Evolutionary conservation across 495 filamentous ascomycete genomes (phyloP), one percentile per base, ranked within the genome.

Genomic region (Neurospora tetraspora): DNA sequence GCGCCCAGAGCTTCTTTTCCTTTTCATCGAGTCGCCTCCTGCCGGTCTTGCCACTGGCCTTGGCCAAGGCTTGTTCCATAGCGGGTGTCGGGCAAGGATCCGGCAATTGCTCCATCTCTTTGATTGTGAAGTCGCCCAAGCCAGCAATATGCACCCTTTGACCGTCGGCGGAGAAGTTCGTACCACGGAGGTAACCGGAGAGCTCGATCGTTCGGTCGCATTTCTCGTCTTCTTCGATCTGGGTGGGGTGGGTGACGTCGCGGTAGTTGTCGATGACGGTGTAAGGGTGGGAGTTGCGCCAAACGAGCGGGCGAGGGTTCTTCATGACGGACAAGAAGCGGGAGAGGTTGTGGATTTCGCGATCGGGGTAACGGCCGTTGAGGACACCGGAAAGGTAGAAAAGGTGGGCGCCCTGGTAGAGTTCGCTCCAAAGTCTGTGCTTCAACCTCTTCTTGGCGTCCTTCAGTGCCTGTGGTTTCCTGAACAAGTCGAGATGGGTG

Each of bases 261-360:
- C 96, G 87, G 80, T 97, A 95, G 72, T 94, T 92, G 83, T 99
- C 96, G 59, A 94, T 93, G 68, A 99, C 82, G 70, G 92, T 89
- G 80, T 99, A 99, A 31, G 94, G 94, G 83, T 99, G 96, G 2
- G 92, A 90, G 77, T 98, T 98, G 69, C 96, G 89, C 96, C 96
- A 99, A n/a, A 98, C 85, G 7, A 99, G 83, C 6, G 96, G 96
- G 68, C 96, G 89, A 38, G 96, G 96, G 80, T 97, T 98, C 85
- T 99, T 99, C 96, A 98, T 98, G 76, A 99, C 93, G 4, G 92
- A 94, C 75, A 99, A 86, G 80, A 99, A 99, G 65, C 96, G 88
- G 16, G 92, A 95, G 5, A 99, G 82, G 74, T 99, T 99, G 83
- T 98, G 93, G 27, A 99, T 90, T 82, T 99, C 96, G 69, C 96